A percentile compares a stretch with the other conserved stretches of the same genome.
These are phyloP conservation scores for Corynascus novoguineensis DNA, from an alignment of 495 filamentous ascomycete genomes.

Conservation along the genomic window DNA sequence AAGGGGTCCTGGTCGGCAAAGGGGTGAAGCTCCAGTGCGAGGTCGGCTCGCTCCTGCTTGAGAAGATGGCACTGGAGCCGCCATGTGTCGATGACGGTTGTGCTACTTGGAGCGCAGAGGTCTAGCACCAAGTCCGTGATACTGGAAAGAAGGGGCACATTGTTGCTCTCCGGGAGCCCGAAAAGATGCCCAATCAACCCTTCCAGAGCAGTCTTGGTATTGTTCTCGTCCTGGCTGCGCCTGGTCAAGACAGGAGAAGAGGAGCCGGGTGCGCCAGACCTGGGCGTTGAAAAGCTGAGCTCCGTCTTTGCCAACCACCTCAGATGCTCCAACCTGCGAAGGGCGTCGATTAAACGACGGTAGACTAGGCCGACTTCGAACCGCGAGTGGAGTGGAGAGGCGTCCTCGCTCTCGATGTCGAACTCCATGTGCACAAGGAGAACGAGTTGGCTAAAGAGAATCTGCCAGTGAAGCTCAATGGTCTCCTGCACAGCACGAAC, in stretches of 20 bases:
- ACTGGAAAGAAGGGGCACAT: constrained; percentile 36
- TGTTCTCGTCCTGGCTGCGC: constrained; percentile 35
- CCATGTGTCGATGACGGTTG: constrained; percentile 44
- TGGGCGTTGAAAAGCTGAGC: constrained; percentile 37
- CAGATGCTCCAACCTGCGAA: constrained; percentile 72
- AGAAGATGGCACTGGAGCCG: constrained; percentile 67
- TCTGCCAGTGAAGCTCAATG: constrained; percentile 57
- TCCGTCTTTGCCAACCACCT: constrained; percentile 68
- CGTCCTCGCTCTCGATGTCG: constrained; percentile 64
- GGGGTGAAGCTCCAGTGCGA: constrained; percentile 68
- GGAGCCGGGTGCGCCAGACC: constrained; percentile 30
- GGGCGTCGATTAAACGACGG: constrained; percentile 54
- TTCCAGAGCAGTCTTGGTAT: constrained; percentile 47
- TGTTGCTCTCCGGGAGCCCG: constrained; percentile 34
- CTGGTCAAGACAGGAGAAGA: constrained; percentile 25
- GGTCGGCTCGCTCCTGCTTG: constrained; percentile 60
- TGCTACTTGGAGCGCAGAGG: constrained; percentile 48
- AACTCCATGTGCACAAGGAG: constrained; percentile 76
- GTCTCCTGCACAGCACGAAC: constrained; percentile 75
- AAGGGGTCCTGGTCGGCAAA: constrained; percentile 63
- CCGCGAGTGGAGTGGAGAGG: constrained; percentile 47
- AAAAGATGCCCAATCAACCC: constrained; percentile 47
- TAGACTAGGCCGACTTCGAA: constrained; percentile 68
- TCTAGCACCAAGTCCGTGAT: constrained; percentile 51
- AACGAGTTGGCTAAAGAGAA: constrained; percentile 77